A percentile compares a stretch with the other conserved stretches of the same genome.
phyloP scores from a whole-genome alignment of 129 eudicot species.

The Flaveria linearis region DNA sequence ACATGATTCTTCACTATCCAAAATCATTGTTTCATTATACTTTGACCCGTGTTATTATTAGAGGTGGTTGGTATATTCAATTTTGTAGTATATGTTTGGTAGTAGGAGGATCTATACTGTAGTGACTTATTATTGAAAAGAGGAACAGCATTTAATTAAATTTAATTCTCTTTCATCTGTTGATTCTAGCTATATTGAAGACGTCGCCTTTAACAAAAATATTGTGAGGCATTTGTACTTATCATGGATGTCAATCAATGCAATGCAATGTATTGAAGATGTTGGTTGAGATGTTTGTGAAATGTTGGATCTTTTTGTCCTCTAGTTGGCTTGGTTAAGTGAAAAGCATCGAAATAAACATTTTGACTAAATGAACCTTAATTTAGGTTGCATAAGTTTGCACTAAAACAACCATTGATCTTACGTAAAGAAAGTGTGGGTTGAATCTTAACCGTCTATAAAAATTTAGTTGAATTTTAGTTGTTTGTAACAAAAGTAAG shows the following conservation, averaged over 20 bases:
- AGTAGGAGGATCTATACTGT: neutral
- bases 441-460: too few species aligned
- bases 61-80: neutral
- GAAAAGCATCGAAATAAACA: too few species aligned
- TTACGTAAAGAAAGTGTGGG: too few species aligned
- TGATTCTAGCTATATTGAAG: neutral
- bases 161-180: neutral
- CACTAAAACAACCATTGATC: too few species aligned
- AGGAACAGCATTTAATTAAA: neutral
- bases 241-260: neutral
- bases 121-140: neutral
- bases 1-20: neutral
- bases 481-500: too few species aligned
- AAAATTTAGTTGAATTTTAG: too few species aligned
- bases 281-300: conserved; percentile 6
- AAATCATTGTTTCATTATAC: too few species aligned
- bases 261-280: neutral
- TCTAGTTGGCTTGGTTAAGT: neutral
- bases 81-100: conserved; percentile 14
- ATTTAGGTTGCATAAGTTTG: too few species aligned
- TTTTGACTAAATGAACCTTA: too few species aligned
- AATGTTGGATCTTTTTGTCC: neutral
- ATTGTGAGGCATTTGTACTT: conserved; percentile 18
- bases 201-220: neutral
- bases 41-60: neutral